Base-by-base conservation (phyloP, 768 basidiomycete species). In the Mrakia blollopis region DNA sequence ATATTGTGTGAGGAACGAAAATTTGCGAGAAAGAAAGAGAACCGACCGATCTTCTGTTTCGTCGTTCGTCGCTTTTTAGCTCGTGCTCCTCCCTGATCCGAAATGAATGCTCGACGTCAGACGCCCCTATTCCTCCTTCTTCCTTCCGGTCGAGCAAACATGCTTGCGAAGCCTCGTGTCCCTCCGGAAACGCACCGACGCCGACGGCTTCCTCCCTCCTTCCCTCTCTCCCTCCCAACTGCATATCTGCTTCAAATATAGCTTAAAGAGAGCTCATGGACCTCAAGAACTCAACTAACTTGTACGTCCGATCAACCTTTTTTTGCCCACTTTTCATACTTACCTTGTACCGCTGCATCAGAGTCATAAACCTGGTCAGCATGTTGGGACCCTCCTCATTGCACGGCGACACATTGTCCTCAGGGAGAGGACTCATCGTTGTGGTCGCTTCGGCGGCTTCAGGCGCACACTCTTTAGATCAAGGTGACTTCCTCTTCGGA, bases 301-400 rank as follows among this genome's bases (percentile, higher is more conserved):
- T 65, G 32, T 23, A 10, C 28, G 25, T 57, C 57, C 23, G 13
- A 57, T 4, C 28, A 3, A n/a, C 25, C 25, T 7, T n/a, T 25
- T 57, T 57, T 28, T 25, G 57, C 0, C 23, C 5, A 4, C 57
- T n/a, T 68, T 68, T 68, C 65, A 68, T 68, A 68, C 65, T 68
- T 68, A 68, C 65, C 65, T 68, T 68, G 37, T 68, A 68, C 65
- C 37, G 65, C 39, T 68, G 65, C 65, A 68, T 68, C 65, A 39
- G 65, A 68, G 65, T 68, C 65, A 68, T 25, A 68, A 68, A 68
- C 65, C 65, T 39, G 65, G 65, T 68, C 65, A 68, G 39, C 65
- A 39, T 39, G 35, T 68, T n/a, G 35, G 65, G 35, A 23, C 65
- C 65, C 65, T 68, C 65, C 63, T 65, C 63, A 65, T 65, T 65